These are phyloP conservation scores for Candida michaelii DNA, from an alignment of 805 yeast genomes.

Conservation along the genomic window DNA sequence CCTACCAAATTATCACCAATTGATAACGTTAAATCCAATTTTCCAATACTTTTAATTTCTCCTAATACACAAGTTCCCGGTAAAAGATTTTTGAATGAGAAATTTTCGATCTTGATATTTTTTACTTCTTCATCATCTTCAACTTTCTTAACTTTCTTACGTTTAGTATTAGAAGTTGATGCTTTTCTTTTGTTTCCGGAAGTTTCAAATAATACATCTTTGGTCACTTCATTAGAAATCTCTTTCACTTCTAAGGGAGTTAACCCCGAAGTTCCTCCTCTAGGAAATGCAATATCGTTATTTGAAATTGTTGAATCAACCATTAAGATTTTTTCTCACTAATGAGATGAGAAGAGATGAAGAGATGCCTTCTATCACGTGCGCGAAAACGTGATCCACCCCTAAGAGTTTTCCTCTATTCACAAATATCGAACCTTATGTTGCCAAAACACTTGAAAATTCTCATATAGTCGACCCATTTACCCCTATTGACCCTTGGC, in stretches of 20 bases:
- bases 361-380: background rate
- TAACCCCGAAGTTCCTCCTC: slow-evolving; percentile 90
- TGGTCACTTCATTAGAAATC: slow-evolving; percentile 88
- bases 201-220: slow-evolving; percentile 75
- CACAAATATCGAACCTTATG: too few species aligned
- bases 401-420: too few species aligned
- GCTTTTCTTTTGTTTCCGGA: slow-evolving; percentile 29
- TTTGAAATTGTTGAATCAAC: slow-evolving; percentile 32
- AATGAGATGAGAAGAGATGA: background rate
- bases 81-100: slow-evolving; percentile 59
- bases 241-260: slow-evolving; percentile 90
- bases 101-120: slow-evolving; percentile 57
- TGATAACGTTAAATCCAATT: slow-evolving; percentile 64
- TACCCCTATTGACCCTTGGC: too few species aligned
- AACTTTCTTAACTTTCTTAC: slow-evolving; percentile 23
- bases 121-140: slow-evolving; percentile 24
- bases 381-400: background rate
- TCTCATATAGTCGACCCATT: too few species aligned
- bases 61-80: slow-evolving; percentile 80
- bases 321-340: slow-evolving; percentile 3
- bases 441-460: too few species aligned
- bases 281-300: slow-evolving; percentile 73
- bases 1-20: slow-evolving; percentile 83
- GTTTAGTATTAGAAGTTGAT: slow-evolving; percentile 25
- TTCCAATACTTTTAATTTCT: slow-evolving; percentile 61